Percentiles rank a stretch among this genome's conserved stretches.
phyloP scores from a whole-genome alignment of 495 filamentous ascomycete genomes.

The Podospora fimiseda region DNA sequence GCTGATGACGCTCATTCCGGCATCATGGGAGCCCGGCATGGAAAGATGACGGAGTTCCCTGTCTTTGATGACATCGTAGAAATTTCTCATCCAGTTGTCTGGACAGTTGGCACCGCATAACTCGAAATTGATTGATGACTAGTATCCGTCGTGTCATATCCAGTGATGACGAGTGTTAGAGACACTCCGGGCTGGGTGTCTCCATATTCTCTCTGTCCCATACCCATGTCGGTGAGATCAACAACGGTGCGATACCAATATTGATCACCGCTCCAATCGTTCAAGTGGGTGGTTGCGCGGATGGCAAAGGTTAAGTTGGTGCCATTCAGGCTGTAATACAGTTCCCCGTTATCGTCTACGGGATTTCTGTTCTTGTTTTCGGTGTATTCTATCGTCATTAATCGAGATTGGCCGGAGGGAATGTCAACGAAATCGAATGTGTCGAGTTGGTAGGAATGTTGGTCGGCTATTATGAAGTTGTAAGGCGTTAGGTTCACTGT shows the following conservation, averaged over 20 bases:
- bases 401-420: neutral
- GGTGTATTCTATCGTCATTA: neutral
- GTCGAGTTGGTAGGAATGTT: neutral
- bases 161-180: slow-evolving; percentile 7
- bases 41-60: slow-evolving; percentile 12
- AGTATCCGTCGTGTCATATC: slow-evolving; percentile 6
- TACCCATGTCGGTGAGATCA: slow-evolving; percentile 1
- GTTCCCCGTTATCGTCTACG: slow-evolving; percentile 6
- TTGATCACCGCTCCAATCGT: neutral
- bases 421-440: slow-evolving; percentile 1
- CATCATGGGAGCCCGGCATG: slow-evolving; percentile 17
- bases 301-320: slow-evolving; percentile 6
- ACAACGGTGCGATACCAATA: neutral
- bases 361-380: neutral
- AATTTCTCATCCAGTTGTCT: slow-evolving; percentile 8
- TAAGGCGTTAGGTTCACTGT: slow-evolving; percentile 4
- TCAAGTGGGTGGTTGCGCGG: neutral
- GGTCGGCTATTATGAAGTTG: neutral
- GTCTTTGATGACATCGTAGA: slow-evolving; percentile 10
- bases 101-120: too few species aligned
- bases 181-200: neutral
- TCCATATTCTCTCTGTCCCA: neutral
- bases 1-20: slow-evolving; percentile 8
- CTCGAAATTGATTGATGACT: neutral
- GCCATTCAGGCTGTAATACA: neutral